Evolutionary conservation across 306 rosid species (phyloP).

Genomic region (Spatholobus suberectus): DNA sequence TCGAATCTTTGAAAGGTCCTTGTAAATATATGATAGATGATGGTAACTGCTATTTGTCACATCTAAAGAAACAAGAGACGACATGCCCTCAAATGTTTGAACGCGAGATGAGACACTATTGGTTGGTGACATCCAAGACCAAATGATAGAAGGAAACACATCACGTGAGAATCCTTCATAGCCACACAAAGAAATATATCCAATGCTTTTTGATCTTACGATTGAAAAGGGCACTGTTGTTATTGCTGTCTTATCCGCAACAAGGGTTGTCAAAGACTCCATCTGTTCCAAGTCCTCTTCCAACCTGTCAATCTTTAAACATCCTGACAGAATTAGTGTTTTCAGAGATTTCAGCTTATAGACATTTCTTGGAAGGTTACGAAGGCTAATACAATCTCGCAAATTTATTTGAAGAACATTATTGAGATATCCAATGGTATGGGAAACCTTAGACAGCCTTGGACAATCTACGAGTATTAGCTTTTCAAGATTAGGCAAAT

Average conservation of each 20-base stretch:
- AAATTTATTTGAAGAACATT: conserved; percentile 16
- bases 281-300: conserved; percentile 36
- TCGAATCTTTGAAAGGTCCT: background rate
- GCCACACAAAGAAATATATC: conserved; percentile 42
- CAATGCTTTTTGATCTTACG: conserved; percentile 4
- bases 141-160: conserved; percentile 11
- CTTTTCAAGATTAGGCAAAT: conserved; percentile 38
- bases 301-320: conserved; percentile 18
- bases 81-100: background rate
- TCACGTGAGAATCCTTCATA: background rate
- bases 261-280: conserved; percentile 26
- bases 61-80: background rate
- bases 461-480: conserved; percentile 37
- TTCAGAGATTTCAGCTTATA: conserved; percentile 30
- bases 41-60: background rate
- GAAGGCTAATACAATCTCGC: background rate
- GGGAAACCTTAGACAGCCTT: background rate
- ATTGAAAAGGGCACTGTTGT: conserved; percentile 33
- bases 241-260: conserved; percentile 46
- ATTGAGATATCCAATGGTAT: conserved; percentile 20
- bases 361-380: conserved; percentile 18
- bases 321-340: conserved; percentile 41
- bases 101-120: background rate
- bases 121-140: conserved; percentile 44
- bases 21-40: no score